Percentiles rank a stretch among this genome's conserved stretches.
Evolutionary conservation across 129 eudicot species (phyloP).

Genomic region (Flaveria trinervia): DNA sequence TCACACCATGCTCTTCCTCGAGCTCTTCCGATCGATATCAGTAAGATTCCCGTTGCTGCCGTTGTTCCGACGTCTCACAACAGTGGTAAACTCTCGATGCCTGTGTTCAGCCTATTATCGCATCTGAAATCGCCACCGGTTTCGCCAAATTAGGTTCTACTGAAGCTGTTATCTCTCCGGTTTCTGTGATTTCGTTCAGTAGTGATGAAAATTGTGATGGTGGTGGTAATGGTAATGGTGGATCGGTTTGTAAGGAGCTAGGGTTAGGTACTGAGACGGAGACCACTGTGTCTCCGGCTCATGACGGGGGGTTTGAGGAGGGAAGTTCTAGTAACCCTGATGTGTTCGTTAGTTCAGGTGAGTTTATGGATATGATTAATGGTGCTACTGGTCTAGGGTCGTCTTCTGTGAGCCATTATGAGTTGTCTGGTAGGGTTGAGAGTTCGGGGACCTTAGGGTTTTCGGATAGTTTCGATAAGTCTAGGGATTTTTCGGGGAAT

Average conservation of each 20-base stretch:
- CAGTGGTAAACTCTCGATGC: constrained; percentile 51
- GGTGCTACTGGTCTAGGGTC: constrained; percentile 25
- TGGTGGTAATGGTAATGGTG: constrained; percentile 20
- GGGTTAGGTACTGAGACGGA: constrained; percentile 59
- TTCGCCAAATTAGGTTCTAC: constrained; percentile 54
- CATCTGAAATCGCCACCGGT: constrained; percentile 47
- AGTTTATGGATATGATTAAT: constrained; percentile 53
- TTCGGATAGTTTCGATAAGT: constrained; percentile 74
- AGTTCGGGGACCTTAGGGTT: constrained; percentile 81
- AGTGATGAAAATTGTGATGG: constrained; percentile 17
- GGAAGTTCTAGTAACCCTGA: constrained; percentile 33
- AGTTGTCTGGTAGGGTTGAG: constrained; percentile 58
- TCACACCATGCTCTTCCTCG: constrained; percentile 61
- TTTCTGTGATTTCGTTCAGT: constrained; percentile 67
- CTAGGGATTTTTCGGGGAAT: constrained; percentile 65
- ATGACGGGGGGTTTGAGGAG: constrained; percentile 51
- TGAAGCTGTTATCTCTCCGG: constrained; percentile 62
- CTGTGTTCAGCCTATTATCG: constrained; percentile 80
- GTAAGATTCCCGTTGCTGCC: constrained; percentile 82
- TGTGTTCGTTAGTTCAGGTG: constrained; percentile 53
- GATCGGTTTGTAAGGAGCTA: constrained; percentile 46
- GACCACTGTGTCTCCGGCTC: constrained; percentile 57
- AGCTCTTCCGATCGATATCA: constrained; percentile 78
- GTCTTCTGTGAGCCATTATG: constrained; percentile 35
- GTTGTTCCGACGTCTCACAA: constrained; percentile 51